phyloP scores from a whole-genome alignment of 345 rosid species.

The Bruguiera parviflora region DNA sequence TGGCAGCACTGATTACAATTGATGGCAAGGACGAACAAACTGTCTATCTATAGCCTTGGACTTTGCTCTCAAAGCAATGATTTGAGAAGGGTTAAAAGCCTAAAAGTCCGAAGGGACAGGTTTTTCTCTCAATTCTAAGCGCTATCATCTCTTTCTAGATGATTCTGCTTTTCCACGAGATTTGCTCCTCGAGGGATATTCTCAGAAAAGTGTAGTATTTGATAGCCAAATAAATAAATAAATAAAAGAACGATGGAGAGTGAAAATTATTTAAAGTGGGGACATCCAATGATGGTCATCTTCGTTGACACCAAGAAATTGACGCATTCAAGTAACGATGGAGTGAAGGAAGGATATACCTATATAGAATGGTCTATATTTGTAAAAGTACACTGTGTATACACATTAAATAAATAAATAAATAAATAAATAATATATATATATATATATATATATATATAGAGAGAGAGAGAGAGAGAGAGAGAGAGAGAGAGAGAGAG shows the following conservation, averaged over 20 bases:
- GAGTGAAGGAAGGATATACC: conserved; percentile 21
- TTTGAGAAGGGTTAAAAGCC: conserved; percentile 14
- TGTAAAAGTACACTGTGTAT: background rate
- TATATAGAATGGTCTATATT: background rate
- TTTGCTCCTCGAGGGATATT: conserved; percentile 19
- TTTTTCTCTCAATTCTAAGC: conserved; percentile 14
- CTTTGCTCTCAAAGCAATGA: conserved; percentile 20
- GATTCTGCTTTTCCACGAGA: conserved; percentile 38
- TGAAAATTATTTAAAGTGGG: conserved; percentile 26
- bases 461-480: background rate
- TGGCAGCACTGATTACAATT: too few relatives aligned
- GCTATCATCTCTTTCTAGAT: conserved; percentile 11
- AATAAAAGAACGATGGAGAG: background rate
- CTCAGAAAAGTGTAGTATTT: background rate
- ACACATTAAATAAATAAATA: background rate
- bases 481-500: too few relatives aligned
- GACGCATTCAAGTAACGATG: conserved; percentile 24
- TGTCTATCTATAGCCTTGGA: background rate
- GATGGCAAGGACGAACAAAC: background rate
- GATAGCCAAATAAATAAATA: too few relatives aligned
- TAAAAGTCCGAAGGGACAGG: conserved; percentile 7
- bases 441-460: background rate
- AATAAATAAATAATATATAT: too few relatives aligned
- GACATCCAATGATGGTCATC: conserved; percentile 32
- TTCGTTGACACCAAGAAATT: conserved; percentile 39